phyloP scores from a whole-genome alignment of 495 filamentous ascomycete species.

The Lophium mytilinum region DNA sequence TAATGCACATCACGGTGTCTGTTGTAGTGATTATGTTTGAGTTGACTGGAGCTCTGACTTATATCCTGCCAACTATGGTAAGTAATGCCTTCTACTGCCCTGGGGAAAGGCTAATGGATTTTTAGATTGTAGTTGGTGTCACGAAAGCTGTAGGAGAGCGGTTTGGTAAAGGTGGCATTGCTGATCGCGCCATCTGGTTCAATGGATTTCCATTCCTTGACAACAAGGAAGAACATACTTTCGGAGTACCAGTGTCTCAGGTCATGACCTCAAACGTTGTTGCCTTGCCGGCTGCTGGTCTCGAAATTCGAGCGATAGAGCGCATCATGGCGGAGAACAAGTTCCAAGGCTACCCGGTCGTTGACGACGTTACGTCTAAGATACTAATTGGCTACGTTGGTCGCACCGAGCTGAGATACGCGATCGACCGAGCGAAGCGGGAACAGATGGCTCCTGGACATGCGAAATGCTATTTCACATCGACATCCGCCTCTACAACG shows the following conservation, averaged over 20 bases:
- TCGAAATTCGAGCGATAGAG: conserved; percentile 67
- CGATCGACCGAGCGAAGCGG: conserved; percentile 74
- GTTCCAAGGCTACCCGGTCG: conserved; percentile 92
- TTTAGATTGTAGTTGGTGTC: conserved; percentile 83
- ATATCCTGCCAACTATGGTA: conserved; percentile 93
- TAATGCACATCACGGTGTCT: conserved; percentile 95
- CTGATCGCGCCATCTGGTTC: conserved; percentile 99
- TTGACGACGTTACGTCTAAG: conserved; percentile 64
- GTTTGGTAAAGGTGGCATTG: conserved; percentile 92
- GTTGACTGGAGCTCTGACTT: conserved; percentile 86
- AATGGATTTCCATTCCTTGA: conserved; percentile 97
- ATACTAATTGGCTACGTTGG: conserved; percentile 88
- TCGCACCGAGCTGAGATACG: conserved; percentile 85
- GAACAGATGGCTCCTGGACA: conserved; percentile 61
- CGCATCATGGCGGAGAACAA: conserved; percentile 67
- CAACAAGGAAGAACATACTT: conserved; percentile 96
- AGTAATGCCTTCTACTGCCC: conserved; percentile 11
- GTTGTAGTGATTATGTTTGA: conserved; percentile 99
- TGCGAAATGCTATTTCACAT: conserved; percentile 71
- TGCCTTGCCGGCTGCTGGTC: conserved; percentile 64
- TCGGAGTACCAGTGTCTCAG: conserved; percentile 88
- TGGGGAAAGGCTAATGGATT: conserved; percentile 6
- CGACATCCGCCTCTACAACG: conserved; percentile 41
- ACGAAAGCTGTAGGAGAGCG: conserved; percentile 90
- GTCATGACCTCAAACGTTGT: conserved; percentile 80